Evolutionary conservation across 352 stramenopile species (phyloP).

Genomic region (Phytopythium helicoides): DNA sequence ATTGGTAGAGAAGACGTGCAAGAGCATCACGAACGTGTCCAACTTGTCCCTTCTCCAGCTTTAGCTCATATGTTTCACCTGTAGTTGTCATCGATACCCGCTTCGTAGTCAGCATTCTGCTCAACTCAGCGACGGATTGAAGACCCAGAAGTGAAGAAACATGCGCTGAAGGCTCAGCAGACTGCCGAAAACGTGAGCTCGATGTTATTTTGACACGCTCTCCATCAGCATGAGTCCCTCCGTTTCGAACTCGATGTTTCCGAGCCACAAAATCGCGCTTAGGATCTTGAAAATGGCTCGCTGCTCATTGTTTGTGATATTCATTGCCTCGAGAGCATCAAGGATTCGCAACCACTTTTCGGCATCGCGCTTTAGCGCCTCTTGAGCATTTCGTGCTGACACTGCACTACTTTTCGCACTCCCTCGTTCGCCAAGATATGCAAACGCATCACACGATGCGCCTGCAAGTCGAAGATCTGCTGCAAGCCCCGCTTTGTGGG

Average conservation of each 20-base stretch:
- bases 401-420: conserved; percentile 25
- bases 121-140: conserved; percentile 18
- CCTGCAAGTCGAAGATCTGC: conserved; percentile 42
- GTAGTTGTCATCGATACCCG: conserved; percentile 43
- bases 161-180: conserved; percentile 11
- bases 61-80: conserved; percentile 50
- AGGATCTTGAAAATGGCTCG: conserved; percentile 57
- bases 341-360: conserved; percentile 67
- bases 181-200: neutral
- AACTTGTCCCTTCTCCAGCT: conserved; percentile 44
- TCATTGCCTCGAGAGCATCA: conserved; percentile 40
- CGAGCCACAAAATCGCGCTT: conserved; percentile 69
- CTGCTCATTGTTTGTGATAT: conserved; percentile 33
- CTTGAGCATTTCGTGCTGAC: conserved; percentile 12
- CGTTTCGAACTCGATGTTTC: conserved; percentile 58
- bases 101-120: conserved; percentile 49
- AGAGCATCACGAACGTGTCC: conserved; percentile 50
- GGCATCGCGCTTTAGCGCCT: conserved; percentile 54
- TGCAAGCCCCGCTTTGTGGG: conserved; percentile 26
- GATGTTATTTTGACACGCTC: conserved; percentile 18
- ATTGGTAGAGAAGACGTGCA: conserved; percentile 55
- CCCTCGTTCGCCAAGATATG: conserved; percentile 41
- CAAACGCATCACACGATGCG: conserved; percentile 36
- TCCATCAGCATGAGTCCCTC: conserved; percentile 5
- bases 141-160: conserved; percentile 38